Evolutionary conservation across 805 yeast genomes (phyloP).

Genomic region (Komagataella pastoris): DNA sequence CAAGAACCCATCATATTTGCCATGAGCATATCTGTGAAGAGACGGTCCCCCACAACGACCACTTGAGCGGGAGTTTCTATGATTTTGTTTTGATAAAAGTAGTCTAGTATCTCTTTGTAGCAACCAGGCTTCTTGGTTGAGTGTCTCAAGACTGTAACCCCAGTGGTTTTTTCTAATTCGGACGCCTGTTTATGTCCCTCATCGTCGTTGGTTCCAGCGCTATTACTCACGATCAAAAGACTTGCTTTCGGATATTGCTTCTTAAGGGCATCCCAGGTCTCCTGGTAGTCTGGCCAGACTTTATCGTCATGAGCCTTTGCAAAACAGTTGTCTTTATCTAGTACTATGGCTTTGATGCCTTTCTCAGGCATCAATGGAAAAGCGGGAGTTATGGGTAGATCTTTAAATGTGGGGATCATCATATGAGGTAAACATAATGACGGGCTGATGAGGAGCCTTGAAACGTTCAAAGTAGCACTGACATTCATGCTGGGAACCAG

Average conservation of each 20-base stretch:
- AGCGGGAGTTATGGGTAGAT: slow-evolving; percentile 27
- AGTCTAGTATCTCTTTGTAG: slow-evolving; percentile 47
- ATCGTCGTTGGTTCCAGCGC: slow-evolving; percentile 87
- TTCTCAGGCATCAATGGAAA: slow-evolving; percentile 22
- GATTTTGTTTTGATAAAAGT: slow-evolving; percentile 37
- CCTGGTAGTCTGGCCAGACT: slow-evolving; percentile 62
- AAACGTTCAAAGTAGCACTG: slow-evolving; percentile 64
- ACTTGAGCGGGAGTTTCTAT: slow-evolving; percentile 43
- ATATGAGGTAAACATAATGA: slow-evolving; percentile 57
- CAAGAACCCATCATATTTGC: slow-evolving; percentile 87
- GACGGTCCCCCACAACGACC: slow-evolving; percentile 81
- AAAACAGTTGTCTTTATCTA: slow-evolving; percentile 94
- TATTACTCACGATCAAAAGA: slow-evolving; percentile 73
- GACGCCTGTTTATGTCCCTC: slow-evolving; percentile 42
- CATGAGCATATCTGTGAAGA: slow-evolving; percentile 86
- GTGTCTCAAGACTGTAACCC: slow-evolving; percentile 60
- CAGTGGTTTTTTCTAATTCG: slow-evolving; percentile 46
- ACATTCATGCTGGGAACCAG: slow-evolving; percentile 30
- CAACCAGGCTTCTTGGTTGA: slow-evolving; percentile 78
- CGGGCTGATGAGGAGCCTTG: slow-evolving; percentile 48
- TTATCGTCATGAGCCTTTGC: slow-evolving; percentile 71
- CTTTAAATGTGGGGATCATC: slow-evolving; percentile 41
- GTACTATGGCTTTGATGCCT: slow-evolving; percentile 61
- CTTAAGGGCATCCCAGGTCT: slow-evolving; percentile 41
- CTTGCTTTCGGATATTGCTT: slow-evolving; percentile 47